phyloP scores from a whole-genome alignment of 768 basidiomycete genomes.

The Tricholoma hemisulphureum region DNA sequence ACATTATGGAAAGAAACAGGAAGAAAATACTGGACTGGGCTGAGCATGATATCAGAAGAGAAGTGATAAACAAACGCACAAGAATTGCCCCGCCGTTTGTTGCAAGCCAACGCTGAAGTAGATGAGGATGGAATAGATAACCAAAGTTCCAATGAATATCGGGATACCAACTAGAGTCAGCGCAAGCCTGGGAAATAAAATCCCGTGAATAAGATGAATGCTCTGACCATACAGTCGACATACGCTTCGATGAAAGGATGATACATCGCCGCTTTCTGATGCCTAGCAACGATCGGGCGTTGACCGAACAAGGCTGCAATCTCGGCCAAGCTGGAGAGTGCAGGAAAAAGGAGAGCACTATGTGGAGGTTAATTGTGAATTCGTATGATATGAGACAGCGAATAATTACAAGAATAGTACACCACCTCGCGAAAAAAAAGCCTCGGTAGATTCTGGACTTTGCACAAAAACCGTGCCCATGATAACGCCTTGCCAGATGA shows the following conservation, averaged over 20 bases:
- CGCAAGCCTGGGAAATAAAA: background rate
- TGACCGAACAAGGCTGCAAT: conserved; percentile 62
- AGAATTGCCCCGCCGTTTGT: conserved; percentile 56
- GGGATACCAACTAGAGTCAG: conserved; percentile 59
- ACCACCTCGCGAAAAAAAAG: conserved; percentile 56
- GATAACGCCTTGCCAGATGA: conserved; percentile 21
- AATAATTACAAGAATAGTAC: conserved; percentile 36
- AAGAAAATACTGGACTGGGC: conserved; percentile 47
- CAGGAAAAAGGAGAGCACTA: conserved; percentile 59
- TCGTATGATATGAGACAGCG: background rate
- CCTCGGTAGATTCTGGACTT: conserved; percentile 39
- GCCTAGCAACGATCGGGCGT: conserved; percentile 58
- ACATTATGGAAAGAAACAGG: conserved; percentile 55
- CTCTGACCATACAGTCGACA: conserved; percentile 12
- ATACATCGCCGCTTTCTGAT: conserved; percentile 61
- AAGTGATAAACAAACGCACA: conserved; percentile 43
- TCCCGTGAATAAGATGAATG: background rate
- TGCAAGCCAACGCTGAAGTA: conserved; percentile 67
- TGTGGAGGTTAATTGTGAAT: background rate
- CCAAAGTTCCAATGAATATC: conserved; percentile 46
- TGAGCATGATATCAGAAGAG: background rate
- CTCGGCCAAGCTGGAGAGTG: conserved; percentile 61
- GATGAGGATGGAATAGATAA: conserved; percentile 47
- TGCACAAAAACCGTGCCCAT: conserved; percentile 46
- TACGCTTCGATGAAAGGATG: conserved; percentile 48